A percentile compares a stretch with the other conserved stretches of the same genome.
Conservation (phyloP, 1,284 basidiomycete species). For the Trametes versicolor region DNA sequence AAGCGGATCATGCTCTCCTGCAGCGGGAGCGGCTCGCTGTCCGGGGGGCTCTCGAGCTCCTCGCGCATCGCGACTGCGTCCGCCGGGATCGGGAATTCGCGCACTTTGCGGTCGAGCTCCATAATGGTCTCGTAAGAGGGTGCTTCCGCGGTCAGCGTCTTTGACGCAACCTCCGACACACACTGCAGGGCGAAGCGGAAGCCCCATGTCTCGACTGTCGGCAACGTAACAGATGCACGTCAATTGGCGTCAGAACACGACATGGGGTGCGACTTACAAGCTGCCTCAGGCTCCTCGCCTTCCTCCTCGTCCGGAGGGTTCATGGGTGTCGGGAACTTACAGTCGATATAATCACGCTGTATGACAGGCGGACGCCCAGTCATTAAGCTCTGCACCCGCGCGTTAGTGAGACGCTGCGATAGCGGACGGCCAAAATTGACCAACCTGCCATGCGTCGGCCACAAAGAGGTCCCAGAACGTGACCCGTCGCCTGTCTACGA, state of each 20-base stretch:
- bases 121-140: slow-evolving; percentile 74
- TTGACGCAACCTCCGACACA: slow-evolving; percentile 68
- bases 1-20: slow-evolving; percentile 49
- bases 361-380: slow-evolving; percentile 47
- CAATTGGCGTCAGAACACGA: slow-evolving; percentile 1
- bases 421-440: slow-evolving; percentile 18
- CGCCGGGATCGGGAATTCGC: slow-evolving; percentile 68
- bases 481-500: slow-evolving; percentile 51
- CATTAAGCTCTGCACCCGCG: slow-evolving; percentile 57
- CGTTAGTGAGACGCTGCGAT: slow-evolving; percentile 44
- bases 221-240: slow-evolving; percentile 7
- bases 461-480: slow-evolving; percentile 57
- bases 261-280: slow-evolving; percentile 47
- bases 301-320: slow-evolving; percentile 37
- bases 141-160: slow-evolving; percentile 69
- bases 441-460: slow-evolving; percentile 46
- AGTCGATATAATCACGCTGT: slow-evolving; percentile 44
- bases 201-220: slow-evolving; percentile 64
- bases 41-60: slow-evolving; percentile 40
- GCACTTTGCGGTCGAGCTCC: slow-evolving; percentile 76
- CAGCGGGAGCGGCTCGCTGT: slow-evolving; percentile 40
- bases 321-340: slow-evolving; percentile 43
- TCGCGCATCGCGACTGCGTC: slow-evolving; percentile 48
- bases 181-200: slow-evolving; percentile 73
- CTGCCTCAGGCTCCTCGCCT: slow-evolving; percentile 47